Evolutionary conservation across 176 grass and related monocot species (phyloP), one percentile per base, ranked within the genome.

Genomic region (Triticum turgidum): DNA sequence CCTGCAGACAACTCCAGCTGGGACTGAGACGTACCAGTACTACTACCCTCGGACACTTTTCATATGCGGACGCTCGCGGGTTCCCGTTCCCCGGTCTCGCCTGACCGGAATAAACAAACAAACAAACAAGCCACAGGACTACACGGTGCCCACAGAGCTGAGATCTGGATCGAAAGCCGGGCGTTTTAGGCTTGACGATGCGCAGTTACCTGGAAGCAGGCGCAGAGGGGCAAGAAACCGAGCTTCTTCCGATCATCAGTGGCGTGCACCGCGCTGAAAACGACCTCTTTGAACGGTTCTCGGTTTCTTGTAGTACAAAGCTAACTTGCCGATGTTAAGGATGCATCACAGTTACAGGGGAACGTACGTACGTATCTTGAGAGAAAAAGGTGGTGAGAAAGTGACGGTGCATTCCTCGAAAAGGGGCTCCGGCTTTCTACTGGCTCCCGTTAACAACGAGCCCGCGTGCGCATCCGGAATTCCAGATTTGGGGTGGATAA

Each of bases 381-480:
- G 7, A 27, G 71, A 29, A 59, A 45, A 47, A 11, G 0, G 30
- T 21, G 56, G 56, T 1, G 2, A 22, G 81, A 87, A 80, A 87
- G 81, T 12, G 85, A 87, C 61, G 47, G 76, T 79, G 81, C 29
- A 56, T 7, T 85, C 80, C 67, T 68, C 24, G 15, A 45, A 83
- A 87, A 80, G 49, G 58, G 74, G 6, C 15, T 29, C 32, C 22
- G 3, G 2, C 73, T 90, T 90, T 83, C 42, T 21, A 34, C 32
- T 64, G 80, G 61, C 56, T 42, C 33, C 10, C 45, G 61, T 47
- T 38, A 62, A 9, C 63, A 62, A 9, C 63, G 1, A 58, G 6
- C 54, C 52, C 27, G 65, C 65, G n/a, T 7, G 44, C 44, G 75
- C 75, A 54, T 51, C 45, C 25, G 15, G 14, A 22, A n/a, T 49